Conservation (phyloP, 139 green algal species). For the Pseudopediastrum boryanum region DNA sequence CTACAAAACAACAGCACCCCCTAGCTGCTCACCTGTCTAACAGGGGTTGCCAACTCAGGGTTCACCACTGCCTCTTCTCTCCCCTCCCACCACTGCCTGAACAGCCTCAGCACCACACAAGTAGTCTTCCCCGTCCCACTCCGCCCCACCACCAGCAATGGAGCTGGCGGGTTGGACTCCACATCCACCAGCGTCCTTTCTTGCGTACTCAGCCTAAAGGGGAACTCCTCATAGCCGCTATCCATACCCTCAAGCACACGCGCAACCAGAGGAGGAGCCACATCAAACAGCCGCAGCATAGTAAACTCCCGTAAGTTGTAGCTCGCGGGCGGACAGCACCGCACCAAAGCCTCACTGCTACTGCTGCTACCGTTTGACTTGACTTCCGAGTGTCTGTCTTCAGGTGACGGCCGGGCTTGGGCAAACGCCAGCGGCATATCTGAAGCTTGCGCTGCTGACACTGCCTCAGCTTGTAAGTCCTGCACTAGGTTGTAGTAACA, state of each 20-base stretch:
- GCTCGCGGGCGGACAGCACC: not conserved
- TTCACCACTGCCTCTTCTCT: not conserved
- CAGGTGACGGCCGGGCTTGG: too few relatives aligned
- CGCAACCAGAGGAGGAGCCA: not conserved
- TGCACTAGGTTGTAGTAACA: too few relatives aligned
- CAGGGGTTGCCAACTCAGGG: too few relatives aligned
- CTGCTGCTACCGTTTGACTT: too few relatives aligned
- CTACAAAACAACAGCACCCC: too few relatives aligned
- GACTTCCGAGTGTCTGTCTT: too few relatives aligned
- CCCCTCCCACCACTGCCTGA: not conserved
- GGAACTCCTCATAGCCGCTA: not conserved
- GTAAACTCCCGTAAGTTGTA: not conserved
- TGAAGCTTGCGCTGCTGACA: too few relatives aligned
- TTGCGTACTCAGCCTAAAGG: not conserved
- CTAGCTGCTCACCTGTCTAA: too few relatives aligned
- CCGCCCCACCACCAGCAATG: not conserved
- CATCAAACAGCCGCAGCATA: conserved; percentile 6
- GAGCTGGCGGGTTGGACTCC: not conserved
- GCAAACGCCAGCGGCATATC: too few relatives aligned
- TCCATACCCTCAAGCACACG: not conserved
- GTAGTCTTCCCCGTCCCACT: conserved; percentile 11
- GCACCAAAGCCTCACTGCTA: not conserved
- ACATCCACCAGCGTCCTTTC: not conserved
- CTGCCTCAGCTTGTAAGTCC: too few relatives aligned
- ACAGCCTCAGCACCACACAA: not conserved